Evolutionary conservation across 441 rosid genomes (phyloP), one percentile per base, ranked within the genome.

Genomic region (Populus hybrid): DNA sequence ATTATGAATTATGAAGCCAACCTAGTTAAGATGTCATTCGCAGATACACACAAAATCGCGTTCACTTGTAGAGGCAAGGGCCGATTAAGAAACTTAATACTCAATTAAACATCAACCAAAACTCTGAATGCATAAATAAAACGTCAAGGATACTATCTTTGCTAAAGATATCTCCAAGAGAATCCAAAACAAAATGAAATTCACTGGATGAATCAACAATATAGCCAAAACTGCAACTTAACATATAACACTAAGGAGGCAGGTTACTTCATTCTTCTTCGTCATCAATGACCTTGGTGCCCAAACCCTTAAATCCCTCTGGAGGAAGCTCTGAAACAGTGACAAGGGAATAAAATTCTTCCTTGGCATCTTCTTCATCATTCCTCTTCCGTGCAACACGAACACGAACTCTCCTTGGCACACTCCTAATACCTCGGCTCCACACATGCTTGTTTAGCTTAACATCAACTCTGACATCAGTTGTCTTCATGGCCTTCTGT

Each of bases 311-410:
- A 21, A 93, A 80, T 33, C 97, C 97, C 85, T 92, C 91, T 0
- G 92, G 81, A 6, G 94, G 92, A 74, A 90, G 74, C 81, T 92
- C 97, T 0, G 97, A 84, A 10, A 90, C 94, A 0, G 97, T 93
- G 53, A 93, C 97, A 0, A 93, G 90, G 0, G 98, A 94, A 86
- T 76, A 92, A 38, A 94, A 89, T 87, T 94, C 97, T 78, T 92
- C 98, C 86, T 94, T 88, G 1, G 96, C 98, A 23, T 94, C 96
- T 74, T 94, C 98, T 3, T 94, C 98, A 12, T 92, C 97, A 1
- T 92, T 94, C 78, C 98, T 94, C 90, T 91, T 94, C 7, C 97
- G 82, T 1, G 93, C 98, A 61, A 92, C 68, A 29, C 98, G 87
- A 33, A 94, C 94, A 40, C 94, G 87, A 8, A 91, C 79, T 81